Conservation (phyloP, 495 filamentous ascomycete genomes). For the Lasiosphaeriaceae sp. region DNA sequence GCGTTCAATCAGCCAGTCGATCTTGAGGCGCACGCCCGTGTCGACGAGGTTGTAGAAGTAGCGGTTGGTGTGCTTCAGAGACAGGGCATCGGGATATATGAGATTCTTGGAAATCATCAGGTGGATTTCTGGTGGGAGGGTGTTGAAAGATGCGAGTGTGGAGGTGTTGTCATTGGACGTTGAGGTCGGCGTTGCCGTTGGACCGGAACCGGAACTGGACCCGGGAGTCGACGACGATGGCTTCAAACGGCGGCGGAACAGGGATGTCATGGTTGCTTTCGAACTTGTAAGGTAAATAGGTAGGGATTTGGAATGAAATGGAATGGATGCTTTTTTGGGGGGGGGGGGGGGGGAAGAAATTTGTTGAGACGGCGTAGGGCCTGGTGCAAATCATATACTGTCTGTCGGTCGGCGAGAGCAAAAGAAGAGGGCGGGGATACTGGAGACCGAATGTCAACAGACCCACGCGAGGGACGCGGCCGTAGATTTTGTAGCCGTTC, state of each 20-base stretch:
- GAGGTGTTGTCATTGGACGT: not conserved
- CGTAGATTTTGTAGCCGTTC: not conserved
- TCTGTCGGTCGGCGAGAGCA: too few species aligned
- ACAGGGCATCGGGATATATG: conserved; percentile 56
- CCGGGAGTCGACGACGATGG: not conserved
- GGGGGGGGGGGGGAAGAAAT: not conserved
- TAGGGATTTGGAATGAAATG: not conserved
- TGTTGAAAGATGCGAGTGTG: conserved; percentile 4
- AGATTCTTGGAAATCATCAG: conserved; percentile 47
- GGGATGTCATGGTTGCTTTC: not conserved
- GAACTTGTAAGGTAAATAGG: not conserved
- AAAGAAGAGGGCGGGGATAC: too few species aligned
- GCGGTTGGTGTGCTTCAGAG: conserved; percentile 58
- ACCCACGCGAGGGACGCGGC: not conserved
- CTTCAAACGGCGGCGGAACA: not conserved
- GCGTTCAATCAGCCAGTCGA: conserved; percentile 63
- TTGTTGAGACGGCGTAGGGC: too few species aligned
- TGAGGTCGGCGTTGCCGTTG: not conserved
- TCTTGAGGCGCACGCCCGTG: conserved; percentile 61
- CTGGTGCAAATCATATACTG: too few species aligned
- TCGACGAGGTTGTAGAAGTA: conserved; percentile 63
- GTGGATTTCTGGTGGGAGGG: conserved; percentile 62
- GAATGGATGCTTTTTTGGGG: not conserved
- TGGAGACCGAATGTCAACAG: not conserved
- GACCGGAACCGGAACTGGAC: too few species aligned